Base-by-base conservation (phyloP, 2,329 filamentous ascomycete genomes). In the Trichoderma lentiforme region DNA sequence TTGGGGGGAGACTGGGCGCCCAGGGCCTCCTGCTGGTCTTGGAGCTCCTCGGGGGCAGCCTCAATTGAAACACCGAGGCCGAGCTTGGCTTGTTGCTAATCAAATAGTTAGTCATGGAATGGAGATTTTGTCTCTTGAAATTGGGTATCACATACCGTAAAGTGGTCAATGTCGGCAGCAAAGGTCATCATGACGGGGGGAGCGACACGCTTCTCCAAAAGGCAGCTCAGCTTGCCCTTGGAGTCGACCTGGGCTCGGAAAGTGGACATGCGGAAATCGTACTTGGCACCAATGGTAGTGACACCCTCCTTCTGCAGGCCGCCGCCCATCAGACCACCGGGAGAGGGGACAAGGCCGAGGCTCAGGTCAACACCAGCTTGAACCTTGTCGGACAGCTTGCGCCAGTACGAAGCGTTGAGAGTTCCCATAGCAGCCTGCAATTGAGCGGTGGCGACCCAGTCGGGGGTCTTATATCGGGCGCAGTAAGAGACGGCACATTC, bases 181-280 rank as follows among this genome's bases (percentile, higher is more conserved):
- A 99, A 97, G 72, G 95, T 97, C 85, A 99, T 90, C 82, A 92
- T 92, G 72, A 99, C 94, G 32, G 95, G 93, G 75, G 94, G 94
- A 34, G 94, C 94, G 79, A 99, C 93, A 79, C 94, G 92, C 90
- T 98, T 98, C 88, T 99, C 96, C 76, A 98, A 85, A 79, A 98
- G 85, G 81, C 94, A 96, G 83, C 92, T 93, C 73, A 99, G 88
- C 86, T 97, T 97, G 82, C 96, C 96, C 81, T 93, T 91, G 79
- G 94, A 97, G 84, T 99, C 96, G 77, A 98, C 89, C 85, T 99
- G 96, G 58, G 95, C 96, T 76, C 95, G 91, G 90, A 98, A 97
- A 65, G 94, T 96, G 70, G 93, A 96, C 85, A 94, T 93, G 80
- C 93, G 90, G 90, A 99, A 99, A 82, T 98, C 95, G 84, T 99